Evolutionary conservation across 441 rosid species (phyloP).

Genomic region (Dalechampia spathulata): DNA sequence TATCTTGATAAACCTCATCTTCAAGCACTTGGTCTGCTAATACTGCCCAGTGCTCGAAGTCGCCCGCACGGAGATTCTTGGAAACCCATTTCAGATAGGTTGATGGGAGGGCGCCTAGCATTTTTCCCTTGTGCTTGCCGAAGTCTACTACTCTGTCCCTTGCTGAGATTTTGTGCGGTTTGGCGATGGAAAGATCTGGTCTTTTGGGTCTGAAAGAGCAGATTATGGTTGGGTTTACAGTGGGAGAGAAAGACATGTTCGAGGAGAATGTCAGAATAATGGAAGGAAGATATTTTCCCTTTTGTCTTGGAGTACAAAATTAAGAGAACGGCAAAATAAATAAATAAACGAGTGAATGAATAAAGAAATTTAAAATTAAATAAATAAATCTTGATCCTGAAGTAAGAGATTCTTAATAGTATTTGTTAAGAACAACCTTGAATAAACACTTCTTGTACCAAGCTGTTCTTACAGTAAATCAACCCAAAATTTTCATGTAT

Average conservation of each 20-base stretch:
- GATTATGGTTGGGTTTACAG: constrained; percentile 16
- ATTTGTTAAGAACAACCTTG: too few species aligned
- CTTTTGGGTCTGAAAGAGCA: constrained; percentile 25
- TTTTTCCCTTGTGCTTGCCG: constrained; percentile 70
- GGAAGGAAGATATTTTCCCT: too few species aligned
- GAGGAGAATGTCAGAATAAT: too few species aligned
- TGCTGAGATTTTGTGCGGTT: constrained; percentile 29
- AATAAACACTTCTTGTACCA: too few species aligned
- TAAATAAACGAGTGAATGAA: too few species aligned
- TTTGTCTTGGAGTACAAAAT: too few species aligned
- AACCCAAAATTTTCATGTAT: too few species aligned
- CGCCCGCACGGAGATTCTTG: constrained; percentile 53
- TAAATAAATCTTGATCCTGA: too few species aligned
- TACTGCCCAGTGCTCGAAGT: constrained; percentile 57
- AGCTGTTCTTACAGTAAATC: too few species aligned
- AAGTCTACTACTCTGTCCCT: constrained; percentile 60
- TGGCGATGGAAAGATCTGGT: constrained; percentile 11
- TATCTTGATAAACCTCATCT: constrained; percentile 59
- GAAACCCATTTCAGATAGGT: constrained; percentile 70
- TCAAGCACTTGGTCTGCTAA: constrained; percentile 64
- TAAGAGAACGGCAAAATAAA: too few species aligned
- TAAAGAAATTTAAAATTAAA: too few species aligned
- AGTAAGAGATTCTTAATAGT: too few species aligned
- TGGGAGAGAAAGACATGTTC: constrained; percentile 6
- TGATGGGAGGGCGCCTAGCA: constrained; percentile 78